phyloP scores from a whole-genome alignment of 139 green algal species.

The Chlorella sp. region DNA sequence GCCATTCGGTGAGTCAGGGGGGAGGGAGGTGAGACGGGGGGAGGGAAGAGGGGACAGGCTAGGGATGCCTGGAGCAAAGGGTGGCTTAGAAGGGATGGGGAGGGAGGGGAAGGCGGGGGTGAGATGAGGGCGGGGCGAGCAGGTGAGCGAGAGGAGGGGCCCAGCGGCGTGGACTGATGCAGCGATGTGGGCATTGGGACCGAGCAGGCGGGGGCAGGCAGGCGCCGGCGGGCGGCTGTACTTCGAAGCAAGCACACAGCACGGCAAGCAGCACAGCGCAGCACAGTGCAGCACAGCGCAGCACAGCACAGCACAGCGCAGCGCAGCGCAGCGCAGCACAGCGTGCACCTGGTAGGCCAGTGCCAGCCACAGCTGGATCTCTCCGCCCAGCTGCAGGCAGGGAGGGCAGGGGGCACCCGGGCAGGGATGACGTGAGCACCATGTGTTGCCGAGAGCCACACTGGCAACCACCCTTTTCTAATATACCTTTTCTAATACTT shows the following conservation, averaged over 20 bases:
- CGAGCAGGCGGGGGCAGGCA: too few relatives aligned
- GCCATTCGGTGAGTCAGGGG: not conserved
- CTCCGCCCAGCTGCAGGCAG: conserved; percentile 66
- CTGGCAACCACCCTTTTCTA: too few relatives aligned
- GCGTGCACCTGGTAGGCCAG: conserved; percentile 76
- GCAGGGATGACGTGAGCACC: not conserved
- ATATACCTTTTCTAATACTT: too few relatives aligned
- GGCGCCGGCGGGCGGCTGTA: too few relatives aligned
- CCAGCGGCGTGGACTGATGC: too few relatives aligned
- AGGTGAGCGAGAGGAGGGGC: too few relatives aligned
- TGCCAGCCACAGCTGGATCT: conserved; percentile 88
- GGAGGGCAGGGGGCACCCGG: not conserved
- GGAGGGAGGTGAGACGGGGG: not conserved
- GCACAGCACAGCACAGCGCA: not conserved
- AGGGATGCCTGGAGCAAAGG: not conserved
- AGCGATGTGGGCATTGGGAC: too few relatives aligned
- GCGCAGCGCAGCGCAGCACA: not conserved
- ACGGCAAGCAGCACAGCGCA: not conserved
- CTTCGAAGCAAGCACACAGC: too few relatives aligned
- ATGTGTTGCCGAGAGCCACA: too few relatives aligned
- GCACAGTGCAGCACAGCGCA: not conserved
- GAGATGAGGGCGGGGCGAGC: not conserved
- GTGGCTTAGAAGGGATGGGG: too few relatives aligned
- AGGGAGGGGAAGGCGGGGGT: not conserved
- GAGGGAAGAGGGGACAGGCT: not conserved